A percentile compares a stretch with the other conserved stretches of the same genome.
phyloP scores from a whole-genome alignment of 1,284 basidiomycete genomes.

The Marasmius oreades region DNA sequence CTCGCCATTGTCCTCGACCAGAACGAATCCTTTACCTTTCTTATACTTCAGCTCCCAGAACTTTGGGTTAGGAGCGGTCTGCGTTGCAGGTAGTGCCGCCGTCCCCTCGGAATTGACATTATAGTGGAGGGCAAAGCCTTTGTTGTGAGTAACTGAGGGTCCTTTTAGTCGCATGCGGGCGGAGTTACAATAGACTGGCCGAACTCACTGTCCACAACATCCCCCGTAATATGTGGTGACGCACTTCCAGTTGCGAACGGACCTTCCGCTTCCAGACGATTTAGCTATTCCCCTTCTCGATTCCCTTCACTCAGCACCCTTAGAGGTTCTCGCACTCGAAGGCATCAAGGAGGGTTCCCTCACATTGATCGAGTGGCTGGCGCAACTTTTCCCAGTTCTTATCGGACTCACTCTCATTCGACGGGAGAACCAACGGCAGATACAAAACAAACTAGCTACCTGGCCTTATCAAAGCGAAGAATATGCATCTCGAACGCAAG shows the following conservation, averaged over 20 bases:
- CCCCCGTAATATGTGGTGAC: no score
- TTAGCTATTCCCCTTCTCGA: not conserved
- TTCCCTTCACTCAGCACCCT: not conserved
- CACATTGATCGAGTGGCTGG: slow-evolving; percentile 1
- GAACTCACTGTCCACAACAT: no score
- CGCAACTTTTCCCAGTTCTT: slow-evolving; percentile 6
- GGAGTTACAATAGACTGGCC: no score
- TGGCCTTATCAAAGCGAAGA: slow-evolving; percentile 7
- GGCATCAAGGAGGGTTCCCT: slow-evolving; percentile 2
- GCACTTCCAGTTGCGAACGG: slow-evolving; percentile 3
- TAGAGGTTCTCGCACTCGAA: slow-evolving; percentile 1
- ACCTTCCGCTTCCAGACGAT: not conserved
- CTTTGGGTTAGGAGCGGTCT: no score
- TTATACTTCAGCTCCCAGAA: no score
- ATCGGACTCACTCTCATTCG: slow-evolving; percentile 5
- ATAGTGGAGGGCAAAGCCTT: no score
- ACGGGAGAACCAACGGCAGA: slow-evolving; percentile 1
- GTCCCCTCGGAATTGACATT: no score
- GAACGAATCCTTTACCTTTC: no score
- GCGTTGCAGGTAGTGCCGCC: no score
- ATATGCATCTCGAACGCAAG: not conserved
- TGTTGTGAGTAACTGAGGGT: no score
- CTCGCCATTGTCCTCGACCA: no score
- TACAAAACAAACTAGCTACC: not conserved
- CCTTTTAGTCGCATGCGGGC: no score